phyloP scores from a whole-genome alignment of 257 asterid genomes.

The Paraleonurus japonicus region DNA sequence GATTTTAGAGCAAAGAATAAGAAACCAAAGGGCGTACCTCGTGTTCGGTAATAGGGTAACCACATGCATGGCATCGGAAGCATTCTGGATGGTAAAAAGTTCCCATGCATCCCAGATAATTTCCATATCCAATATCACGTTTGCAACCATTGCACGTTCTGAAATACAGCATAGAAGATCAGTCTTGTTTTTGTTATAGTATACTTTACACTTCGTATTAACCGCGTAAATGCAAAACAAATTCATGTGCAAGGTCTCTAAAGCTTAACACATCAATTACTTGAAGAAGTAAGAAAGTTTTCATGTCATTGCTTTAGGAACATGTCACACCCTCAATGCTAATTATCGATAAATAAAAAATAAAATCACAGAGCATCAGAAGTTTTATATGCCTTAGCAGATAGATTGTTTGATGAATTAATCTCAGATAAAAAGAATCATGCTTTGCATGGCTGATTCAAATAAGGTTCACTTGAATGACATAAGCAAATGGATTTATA shows the following conservation, averaged over 20 bases:
- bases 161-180: constrained; percentile 27
- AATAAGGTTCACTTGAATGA: not conserved
- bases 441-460: not conserved
- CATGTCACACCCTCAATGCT: not conserved
- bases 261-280: not conserved
- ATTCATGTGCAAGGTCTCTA: not conserved
- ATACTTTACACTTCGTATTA: not conserved
- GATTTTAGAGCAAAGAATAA: not conserved
- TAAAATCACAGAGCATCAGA: not conserved
- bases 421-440: not conserved
- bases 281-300: not conserved
- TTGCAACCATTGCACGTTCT: constrained; percentile 86
- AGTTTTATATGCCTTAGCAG: not conserved
- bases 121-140: constrained; percentile 73
- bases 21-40: constrained; percentile 50
- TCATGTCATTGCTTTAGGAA: not conserved
- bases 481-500: not conserved
- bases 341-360: not conserved
- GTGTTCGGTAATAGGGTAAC: constrained; percentile 72
- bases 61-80: constrained; percentile 79
- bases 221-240: not conserved
- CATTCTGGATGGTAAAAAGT: constrained; percentile 83
- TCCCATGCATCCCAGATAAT: constrained; percentile 95
- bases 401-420: not conserved
- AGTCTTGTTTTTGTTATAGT: not conserved